Conservation (phyloP, 2,329 filamentous ascomycete species). For the Thelonectria rubi region DNA sequence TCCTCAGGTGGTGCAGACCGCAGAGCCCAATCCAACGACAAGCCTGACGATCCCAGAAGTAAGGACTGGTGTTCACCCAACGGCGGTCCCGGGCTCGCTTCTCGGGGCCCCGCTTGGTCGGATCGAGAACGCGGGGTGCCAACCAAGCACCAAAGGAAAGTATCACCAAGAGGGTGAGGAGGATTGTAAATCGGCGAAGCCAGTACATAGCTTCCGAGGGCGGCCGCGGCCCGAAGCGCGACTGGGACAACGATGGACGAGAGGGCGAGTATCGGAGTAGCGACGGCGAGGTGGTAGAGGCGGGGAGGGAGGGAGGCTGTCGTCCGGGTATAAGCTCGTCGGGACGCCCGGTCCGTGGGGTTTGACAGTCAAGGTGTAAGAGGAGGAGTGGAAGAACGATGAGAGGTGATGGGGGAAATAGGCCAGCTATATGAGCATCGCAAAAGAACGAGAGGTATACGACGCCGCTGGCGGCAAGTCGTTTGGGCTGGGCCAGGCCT, state of each 20-base stretch:
- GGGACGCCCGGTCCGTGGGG: slow-evolving; percentile 16
- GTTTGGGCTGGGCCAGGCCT: slow-evolving; percentile 20
- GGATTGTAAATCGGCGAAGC: slow-evolving; percentile 55
- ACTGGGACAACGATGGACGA: slow-evolving; percentile 11
- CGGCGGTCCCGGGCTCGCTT: slow-evolving; percentile 68
- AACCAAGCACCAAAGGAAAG: slow-evolving; percentile 60
- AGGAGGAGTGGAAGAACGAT: not conserved
- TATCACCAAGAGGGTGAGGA: slow-evolving; percentile 51
- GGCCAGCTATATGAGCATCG: slow-evolving; percentile 45
- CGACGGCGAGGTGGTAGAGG: not conserved
- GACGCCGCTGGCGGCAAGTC: slow-evolving; percentile 42
- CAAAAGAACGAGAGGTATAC: slow-evolving; percentile 36
- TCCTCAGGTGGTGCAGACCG: slow-evolving; percentile 76
- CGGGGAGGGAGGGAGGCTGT: slow-evolving; percentile 2
- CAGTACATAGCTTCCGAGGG: slow-evolving; percentile 52
- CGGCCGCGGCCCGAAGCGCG: slow-evolving; percentile 16
- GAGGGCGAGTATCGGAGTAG: slow-evolving; percentile 25
- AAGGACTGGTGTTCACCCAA: slow-evolving; percentile 77
- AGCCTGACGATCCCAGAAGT: slow-evolving; percentile 77
- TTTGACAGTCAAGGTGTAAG: slow-evolving; percentile 5
- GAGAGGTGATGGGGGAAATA: slow-evolving; percentile 28
- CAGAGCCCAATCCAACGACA: slow-evolving; percentile 85
- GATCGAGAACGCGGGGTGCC: slow-evolving; percentile 67
- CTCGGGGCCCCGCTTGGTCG: slow-evolving; percentile 68
- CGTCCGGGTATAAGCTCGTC: slow-evolving; percentile 17